A percentile compares a stretch with the other conserved stretches of the same genome.
Conservation (phyloP, 2,329 filamentous ascomycete species). For the Trichoderma sp. region DNA sequence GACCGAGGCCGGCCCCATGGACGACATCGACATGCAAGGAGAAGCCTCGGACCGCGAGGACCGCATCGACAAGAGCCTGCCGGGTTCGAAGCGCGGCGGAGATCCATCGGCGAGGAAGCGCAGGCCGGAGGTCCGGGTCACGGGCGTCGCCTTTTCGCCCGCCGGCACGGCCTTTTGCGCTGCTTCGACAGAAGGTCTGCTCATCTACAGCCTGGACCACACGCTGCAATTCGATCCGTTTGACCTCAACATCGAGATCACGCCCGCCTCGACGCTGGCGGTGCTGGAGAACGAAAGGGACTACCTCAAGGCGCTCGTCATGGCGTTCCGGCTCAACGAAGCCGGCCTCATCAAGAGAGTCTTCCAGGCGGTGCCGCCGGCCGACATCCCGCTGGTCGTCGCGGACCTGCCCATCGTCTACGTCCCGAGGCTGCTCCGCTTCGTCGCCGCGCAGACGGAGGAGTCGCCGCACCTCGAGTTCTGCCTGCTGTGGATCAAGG, state of each 20-base stretch:
- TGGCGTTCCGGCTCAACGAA: conserved; percentile 96
- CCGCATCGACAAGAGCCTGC: conserved; percentile 75
- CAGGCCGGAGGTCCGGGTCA: conserved; percentile 81
- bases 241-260: conserved; percentile 92
- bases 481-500: conserved; percentile 89
- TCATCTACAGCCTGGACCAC: conserved; percentile 90
- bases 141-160: conserved; percentile 82
- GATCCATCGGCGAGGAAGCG: conserved; percentile 79
- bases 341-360: conserved; percentile 77
- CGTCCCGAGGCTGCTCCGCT: conserved; percentile 79
- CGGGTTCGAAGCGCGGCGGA: conserved; percentile 79
- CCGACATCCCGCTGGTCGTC: conserved; percentile 76
- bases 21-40: conserved; percentile 82
- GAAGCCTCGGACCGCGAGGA: conserved; percentile 89
- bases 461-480: conserved; percentile 93
- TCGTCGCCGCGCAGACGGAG: conserved; percentile 85
- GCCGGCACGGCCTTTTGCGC: conserved; percentile 91
- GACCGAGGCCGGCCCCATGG: conserved; percentile 84
- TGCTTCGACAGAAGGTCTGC: conserved; percentile 87
- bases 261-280: conserved; percentile 77
- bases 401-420: conserved; percentile 82
- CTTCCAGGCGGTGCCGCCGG: conserved; percentile 78
- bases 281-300: conserved; percentile 70
- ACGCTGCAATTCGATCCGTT: conserved; percentile 90
- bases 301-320: conserved; percentile 89